Evolutionary conservation across 495 filamentous ascomycete species (phyloP), one percentile per base, ranked within the genome.

Genomic region (Hyaloscypha finlandica): DNA sequence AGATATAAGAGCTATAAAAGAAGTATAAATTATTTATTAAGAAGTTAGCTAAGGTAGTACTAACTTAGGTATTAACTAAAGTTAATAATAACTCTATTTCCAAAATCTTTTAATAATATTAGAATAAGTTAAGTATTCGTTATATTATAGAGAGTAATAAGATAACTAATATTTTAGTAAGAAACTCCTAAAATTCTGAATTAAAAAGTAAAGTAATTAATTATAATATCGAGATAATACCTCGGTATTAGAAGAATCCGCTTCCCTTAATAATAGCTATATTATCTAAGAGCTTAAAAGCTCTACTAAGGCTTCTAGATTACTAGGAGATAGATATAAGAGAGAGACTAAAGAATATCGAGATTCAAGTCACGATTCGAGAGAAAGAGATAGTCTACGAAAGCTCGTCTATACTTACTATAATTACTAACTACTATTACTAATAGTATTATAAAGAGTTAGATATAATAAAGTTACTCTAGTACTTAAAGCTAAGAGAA

Each of bases 1-100:
- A 66, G 54, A 66, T 66, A 66, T 25, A 59, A 66, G 29, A 66
- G 58, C 53, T 66, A 52, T 32, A 66, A 22, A 11, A 66, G 54
- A 66, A 33, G 31, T 66, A 30, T 20, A 66, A 66, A 54, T 31
- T 61, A 22, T 66, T 66, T 42, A 59, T 66, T 66, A 33, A 53
- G 30, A 59, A 54, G 25, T 45, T 35, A 30, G 1, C 63, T 25
- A 25, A 25, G 5, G 54, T 51, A 32, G 51, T 51, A 32, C 51
- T 64, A 57, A 42, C 56, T 32, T 30, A 30, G 35, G 48, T 51
- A 19, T 57, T 64, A 8, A 8, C 51, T 19, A 42, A 56, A 29
- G 8, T 64, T 22, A 51, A 64, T 64, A 64, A 31, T 29, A 14
- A 57, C 9, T 64, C 48, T 64, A 4, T 64, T 39, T 64, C 62